Base-by-base conservation (phyloP, 139 green algal genomes). In the Coccomyxa sp. region DNA sequence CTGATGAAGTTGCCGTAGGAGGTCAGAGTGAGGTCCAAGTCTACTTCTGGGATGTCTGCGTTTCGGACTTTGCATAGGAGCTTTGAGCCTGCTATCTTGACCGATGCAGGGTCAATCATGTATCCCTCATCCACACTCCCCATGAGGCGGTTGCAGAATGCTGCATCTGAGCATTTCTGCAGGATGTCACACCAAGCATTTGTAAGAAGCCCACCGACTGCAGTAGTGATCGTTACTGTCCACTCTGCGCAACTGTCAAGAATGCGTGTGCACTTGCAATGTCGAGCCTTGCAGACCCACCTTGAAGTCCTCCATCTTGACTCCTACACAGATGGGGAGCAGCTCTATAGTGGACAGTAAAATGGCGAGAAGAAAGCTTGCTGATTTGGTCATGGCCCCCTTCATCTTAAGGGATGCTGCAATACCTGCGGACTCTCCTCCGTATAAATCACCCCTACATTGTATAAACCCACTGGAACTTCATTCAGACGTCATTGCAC, bases 221-320 rank as follows among this genome's bases (percentile, higher is more conserved):
- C 38, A 79, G 29, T 68, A 70, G 8, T 18, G 9, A 38, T 44
- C n/a, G n/a, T n/a, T n/a, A n/a, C n/a, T n/a, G n/a, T n/a, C n/a
- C n/a, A n/a, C n/a, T n/a, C n/a, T n/a, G n/a, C n/a, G n/a, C n/a
- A n/a, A n/a, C n/a, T n/a, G n/a, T n/a, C n/a, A n/a, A n/a, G n/a
- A n/a, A n/a, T n/a, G n/a, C n/a, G n/a, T n/a, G n/a, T n/a, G n/a
- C n/a, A n/a, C n/a, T n/a, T n/a, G n/a, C n/a, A n/a, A n/a, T n/a
- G n/a, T n/a, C n/a, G n/a, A n/a, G n/a, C n/a, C n/a, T n/a, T n/a
- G n/a, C 87, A 80, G 27, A 44, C 50, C 36, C 34, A 81, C 86
- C 91, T 97, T 97, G 84, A 99, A 98, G 39, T 99, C 95, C 1
- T 98, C 82, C 31, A 88, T 86, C 81, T 98, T 98, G 86, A 98